Conservation (phyloP, 2,329 filamentous ascomycete species). For the Boeremia lycopersici region DNA sequence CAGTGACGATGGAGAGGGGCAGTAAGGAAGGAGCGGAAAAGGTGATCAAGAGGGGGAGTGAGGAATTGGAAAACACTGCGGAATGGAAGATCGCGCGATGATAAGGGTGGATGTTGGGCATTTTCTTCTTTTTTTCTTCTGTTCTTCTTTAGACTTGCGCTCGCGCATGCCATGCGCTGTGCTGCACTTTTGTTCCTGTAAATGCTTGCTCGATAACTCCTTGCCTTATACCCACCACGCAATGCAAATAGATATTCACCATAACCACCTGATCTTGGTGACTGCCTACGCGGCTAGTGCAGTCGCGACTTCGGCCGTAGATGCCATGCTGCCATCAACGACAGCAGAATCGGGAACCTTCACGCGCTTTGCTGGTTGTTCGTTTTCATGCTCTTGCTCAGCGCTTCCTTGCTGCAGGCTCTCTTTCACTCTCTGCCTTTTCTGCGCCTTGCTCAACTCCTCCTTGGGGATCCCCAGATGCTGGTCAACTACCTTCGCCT, state of each 20-base stretch:
- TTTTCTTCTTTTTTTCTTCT: neutral
- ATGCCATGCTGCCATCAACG: slow-evolving; percentile 5
- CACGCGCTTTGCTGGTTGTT: slow-evolving; percentile 35
- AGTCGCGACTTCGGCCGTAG: slow-evolving; percentile 22
- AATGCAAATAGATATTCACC: slow-evolving; percentile 16
- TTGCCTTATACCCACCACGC: slow-evolving; percentile 4
- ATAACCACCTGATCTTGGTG: neutral
- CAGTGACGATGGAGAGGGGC: neutral
- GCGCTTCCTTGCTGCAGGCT: slow-evolving; percentile 13
- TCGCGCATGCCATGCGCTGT: neutral
- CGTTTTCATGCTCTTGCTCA: slow-evolving; percentile 4
- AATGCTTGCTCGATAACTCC: slow-evolving; percentile 22
- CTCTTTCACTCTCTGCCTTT: slow-evolving; percentile 51
- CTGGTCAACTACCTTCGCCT: slow-evolving; percentile 70
- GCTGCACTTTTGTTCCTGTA: slow-evolving; percentile 10
- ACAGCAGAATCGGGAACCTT: slow-evolving; percentile 29
- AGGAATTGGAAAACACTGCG: neutral
- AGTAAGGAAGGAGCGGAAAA: neutral
- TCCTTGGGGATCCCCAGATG: slow-evolving; percentile 64
- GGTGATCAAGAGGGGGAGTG: neutral
- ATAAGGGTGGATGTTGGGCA: neutral
- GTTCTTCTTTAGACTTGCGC: neutral
- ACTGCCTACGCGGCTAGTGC: slow-evolving; percentile 13
- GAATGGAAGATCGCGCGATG: neutral
- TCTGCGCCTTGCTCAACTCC: slow-evolving; percentile 53